These are phyloP conservation scores for Lomentospora prolificans DNA, from an alignment of 2,329 filamentous ascomycete genomes.

Conservation along the genomic window DNA sequence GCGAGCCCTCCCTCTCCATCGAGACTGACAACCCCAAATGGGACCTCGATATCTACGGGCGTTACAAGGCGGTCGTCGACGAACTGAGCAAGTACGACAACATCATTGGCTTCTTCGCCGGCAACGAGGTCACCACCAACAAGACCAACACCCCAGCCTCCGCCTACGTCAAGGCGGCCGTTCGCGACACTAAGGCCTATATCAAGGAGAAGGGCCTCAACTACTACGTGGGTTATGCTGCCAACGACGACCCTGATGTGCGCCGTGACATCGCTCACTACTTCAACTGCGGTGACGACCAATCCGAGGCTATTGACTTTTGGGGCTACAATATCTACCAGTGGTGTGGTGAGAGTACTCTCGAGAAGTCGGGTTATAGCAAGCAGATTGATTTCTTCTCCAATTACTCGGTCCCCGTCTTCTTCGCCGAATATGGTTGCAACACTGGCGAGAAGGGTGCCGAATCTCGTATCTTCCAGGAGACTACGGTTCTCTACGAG, in stretches of 20 bases:
- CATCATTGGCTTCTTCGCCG: constrained; percentile 93
- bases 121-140: constrained; percentile 92
- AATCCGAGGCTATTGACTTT: constrained; percentile 69
- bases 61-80: constrained; percentile 80
- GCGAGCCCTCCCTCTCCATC: constrained; percentile 74
- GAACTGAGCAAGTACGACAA: constrained; percentile 75
- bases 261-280: constrained; percentile 76
- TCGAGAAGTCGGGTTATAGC: constrained; percentile 67
- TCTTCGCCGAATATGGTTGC: constrained; percentile 99
- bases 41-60: constrained; percentile 66
- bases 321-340: constrained; percentile 99
- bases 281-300: constrained; percentile 74
- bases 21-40: constrained; percentile 70
- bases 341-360: constrained; percentile 86
- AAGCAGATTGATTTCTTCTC: constrained; percentile 77
- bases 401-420: constrained; percentile 85
- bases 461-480: constrained; percentile 68
- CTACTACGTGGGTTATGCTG: constrained; percentile 90
- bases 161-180: constrained; percentile 93
- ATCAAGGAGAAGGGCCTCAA: constrained; percentile 74
- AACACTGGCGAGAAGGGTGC: constrained; percentile 50
- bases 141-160: constrained; percentile 81
- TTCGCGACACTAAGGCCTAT: constrained; percentile 91
- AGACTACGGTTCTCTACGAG: constrained; percentile 74
- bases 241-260: constrained; percentile 82